Conservation (phyloP, 2,329 filamentous ascomycete species). For the Aspergillus melleus region DNA sequence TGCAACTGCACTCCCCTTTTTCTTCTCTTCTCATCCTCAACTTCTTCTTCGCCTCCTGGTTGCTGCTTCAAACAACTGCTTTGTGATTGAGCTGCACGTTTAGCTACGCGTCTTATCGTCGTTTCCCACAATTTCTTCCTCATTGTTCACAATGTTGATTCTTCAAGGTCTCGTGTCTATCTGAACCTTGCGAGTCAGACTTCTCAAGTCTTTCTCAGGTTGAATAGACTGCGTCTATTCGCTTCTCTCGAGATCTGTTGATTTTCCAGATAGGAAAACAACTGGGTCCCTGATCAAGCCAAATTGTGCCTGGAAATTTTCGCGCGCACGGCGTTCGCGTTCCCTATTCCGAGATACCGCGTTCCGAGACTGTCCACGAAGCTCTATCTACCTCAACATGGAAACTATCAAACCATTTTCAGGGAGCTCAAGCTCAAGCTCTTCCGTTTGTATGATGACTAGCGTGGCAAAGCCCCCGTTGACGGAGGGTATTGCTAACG, state of each 20-base stretch:
- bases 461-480: conserved; percentile 18
- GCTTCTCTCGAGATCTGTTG: background rate
- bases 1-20: conserved; percentile 7
- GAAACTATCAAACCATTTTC: background rate
- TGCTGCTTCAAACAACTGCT: background rate
- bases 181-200: conserved; percentile 14
- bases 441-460: background rate
- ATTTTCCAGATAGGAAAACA: background rate
- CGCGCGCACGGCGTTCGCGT: background rate
- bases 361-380: background rate
- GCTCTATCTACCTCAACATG: background rate
- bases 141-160: conserved; percentile 13
- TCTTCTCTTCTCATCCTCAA: conserved; percentile 5
- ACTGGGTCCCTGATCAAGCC: background rate
- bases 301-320: background rate
- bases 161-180: conserved; percentile 3
- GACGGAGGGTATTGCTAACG: conserved; percentile 16
- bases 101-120: background rate
- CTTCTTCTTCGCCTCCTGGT: background rate
- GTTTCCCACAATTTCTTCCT: background rate
- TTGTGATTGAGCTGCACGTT: background rate
- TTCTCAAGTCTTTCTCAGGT: conserved; percentile 11
- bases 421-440: background rate
- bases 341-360: background rate
- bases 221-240: conserved; percentile 1